These are phyloP conservation scores for Fusarium sp. DNA, from an alignment of 2,329 filamentous ascomycete genomes.

Conservation along the genomic window DNA sequence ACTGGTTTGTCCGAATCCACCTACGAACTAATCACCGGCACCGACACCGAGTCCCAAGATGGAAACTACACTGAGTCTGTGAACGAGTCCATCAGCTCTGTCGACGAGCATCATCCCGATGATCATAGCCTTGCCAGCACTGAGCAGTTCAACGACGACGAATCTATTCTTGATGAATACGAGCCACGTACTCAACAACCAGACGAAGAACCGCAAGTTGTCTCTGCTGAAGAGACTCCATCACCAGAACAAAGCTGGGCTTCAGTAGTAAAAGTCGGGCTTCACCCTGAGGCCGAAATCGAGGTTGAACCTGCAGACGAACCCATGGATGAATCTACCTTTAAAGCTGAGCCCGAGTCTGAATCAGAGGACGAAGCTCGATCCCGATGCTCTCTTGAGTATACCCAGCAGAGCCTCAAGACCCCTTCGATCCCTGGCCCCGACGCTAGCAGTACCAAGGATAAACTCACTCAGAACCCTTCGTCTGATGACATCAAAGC, in stretches of 20 bases:
- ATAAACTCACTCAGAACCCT: conserved; percentile 23
- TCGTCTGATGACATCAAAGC: conserved; percentile 14
- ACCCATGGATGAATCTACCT: conserved; percentile 16
- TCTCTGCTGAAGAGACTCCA: conserved; percentile 30
- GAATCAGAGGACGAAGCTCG: conserved; percentile 59
- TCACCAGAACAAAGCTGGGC: conserved; percentile 30
- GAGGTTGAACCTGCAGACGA: conserved; percentile 25
- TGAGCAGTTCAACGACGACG: conserved; percentile 61
- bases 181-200: conserved; percentile 34
- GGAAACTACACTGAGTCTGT: conserved; percentile 61
- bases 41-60: conserved; percentile 67
- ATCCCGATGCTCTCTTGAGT: conserved; percentile 59
- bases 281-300: conserved; percentile 27
- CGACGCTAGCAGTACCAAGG: conserved; percentile 50
- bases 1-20: conserved; percentile 67
- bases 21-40: conserved; percentile 68
- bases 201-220: conserved; percentile 21
- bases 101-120: conserved; percentile 62
- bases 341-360: conserved; percentile 47
- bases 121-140: conserved; percentile 66
- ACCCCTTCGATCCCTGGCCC: conserved; percentile 58
- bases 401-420: conserved; percentile 62
- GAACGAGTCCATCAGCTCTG: conserved; percentile 63
- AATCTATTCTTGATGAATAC: conserved; percentile 53
- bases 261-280: conserved; percentile 34